A percentile compares a stretch with the other conserved stretches of the same genome.
phyloP scores from a whole-genome alignment of 169 alveolate genomes.

The Perkinsus olseni region DNA sequence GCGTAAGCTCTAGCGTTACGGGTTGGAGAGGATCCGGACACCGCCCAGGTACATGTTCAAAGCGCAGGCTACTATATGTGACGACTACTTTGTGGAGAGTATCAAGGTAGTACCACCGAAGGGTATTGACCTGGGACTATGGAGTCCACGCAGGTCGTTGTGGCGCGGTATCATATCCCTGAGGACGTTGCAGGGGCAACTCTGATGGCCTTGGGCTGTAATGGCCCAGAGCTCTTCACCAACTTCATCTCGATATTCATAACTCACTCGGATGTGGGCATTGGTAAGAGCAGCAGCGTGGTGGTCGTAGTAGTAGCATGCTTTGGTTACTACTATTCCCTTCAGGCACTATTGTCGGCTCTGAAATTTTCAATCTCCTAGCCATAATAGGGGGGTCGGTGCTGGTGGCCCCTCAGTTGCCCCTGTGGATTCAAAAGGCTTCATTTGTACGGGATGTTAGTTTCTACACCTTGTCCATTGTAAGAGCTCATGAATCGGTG shows the following conservation, averaged over 20 bases:
- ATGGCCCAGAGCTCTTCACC: constrained; percentile 39
- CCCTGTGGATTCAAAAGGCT: constrained; percentile 11
- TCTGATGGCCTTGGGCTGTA: constrained; percentile 30
- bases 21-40: background rate
- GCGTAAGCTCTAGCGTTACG: background rate
- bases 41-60: constrained; percentile 20
- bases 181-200: constrained; percentile 35
- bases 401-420: background rate
- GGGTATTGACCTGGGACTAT: background rate
- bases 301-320: background rate
- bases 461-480: constrained; percentile 26
- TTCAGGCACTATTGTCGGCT: constrained; percentile 21
- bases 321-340: background rate
- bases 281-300: constrained; percentile 4
- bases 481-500: constrained; percentile 14
- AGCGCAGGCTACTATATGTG: constrained; percentile 25
- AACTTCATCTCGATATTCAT: background rate
- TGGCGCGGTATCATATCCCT: constrained; percentile 17
- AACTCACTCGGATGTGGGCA: constrained; percentile 23
- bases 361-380: constrained; percentile 32
- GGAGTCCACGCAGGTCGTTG: constrained; percentile 20
- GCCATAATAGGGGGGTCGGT: constrained; percentile 22
- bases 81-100: constrained; percentile 22
- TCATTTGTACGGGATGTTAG: constrained; percentile 29
- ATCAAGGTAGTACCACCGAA: background rate